These are phyloP conservation scores for Penicillium silybi DNA, from an alignment of 495 filamentous ascomycete genomes.

Conservation along the genomic window DNA sequence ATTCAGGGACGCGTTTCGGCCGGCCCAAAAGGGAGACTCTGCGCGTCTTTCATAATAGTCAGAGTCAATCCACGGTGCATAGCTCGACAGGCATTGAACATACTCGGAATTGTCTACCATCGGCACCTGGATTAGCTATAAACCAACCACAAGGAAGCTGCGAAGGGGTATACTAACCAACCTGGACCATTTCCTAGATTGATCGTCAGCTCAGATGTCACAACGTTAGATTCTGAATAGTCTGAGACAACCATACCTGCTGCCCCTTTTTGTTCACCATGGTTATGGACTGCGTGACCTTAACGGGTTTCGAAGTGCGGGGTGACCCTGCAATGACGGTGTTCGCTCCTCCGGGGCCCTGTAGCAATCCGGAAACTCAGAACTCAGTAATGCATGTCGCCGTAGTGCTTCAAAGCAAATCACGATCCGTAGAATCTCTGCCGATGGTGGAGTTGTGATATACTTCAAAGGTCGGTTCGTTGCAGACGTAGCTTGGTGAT, in stretches of 20 bases:
- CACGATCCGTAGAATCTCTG: not conserved
- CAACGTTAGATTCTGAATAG: not conserved
- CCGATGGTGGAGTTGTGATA: not conserved
- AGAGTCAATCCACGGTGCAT: not conserved
- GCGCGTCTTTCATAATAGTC: conserved; percentile 49
- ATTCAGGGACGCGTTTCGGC: conserved; percentile 42
- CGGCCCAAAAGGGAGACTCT: conserved; percentile 87
- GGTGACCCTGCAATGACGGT: conserved; percentile 13
- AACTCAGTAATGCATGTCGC: conserved; percentile 13
- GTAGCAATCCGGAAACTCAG: not conserved
- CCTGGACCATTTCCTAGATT: conserved; percentile 95
- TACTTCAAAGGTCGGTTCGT: not conserved
- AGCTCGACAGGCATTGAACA: conserved; percentile 17
- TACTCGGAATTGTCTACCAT: conserved; percentile 50
- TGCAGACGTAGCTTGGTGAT: not conserved
- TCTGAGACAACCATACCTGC: conserved; percentile 54
- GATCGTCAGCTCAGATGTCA: conserved; percentile 13
- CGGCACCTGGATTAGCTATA: conserved; percentile 24
- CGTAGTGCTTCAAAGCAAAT: not conserved
- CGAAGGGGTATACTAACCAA: conserved; percentile 67
- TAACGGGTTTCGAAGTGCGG: conserved; percentile 25
- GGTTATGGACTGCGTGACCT: conserved; percentile 12
- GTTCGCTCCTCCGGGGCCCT: conserved; percentile 12
- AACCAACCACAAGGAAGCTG: conserved; percentile 15
- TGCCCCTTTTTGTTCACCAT: conserved; percentile 66